These are phyloP conservation scores for grape (Vitis vinifera) DNA, from an alignment of 164 flowering plant genomes.

Conservation along the genomic window ASM3070453v1 NC_081812.1:18649501-18650000, in stretches of 20 bases:
- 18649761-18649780: not conserved
- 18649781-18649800: not conserved
- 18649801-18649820: constrained; percentile 4
- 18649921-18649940: too few species aligned
- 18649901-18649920: too few species aligned
- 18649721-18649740: constrained; percentile 20
- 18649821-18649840: too few species aligned
- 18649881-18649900: too few species aligned
- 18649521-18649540: too few species aligned
- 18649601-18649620: not conserved
- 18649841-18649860: too few species aligned
- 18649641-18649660: not conserved
- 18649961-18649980: too few species aligned
- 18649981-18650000: too few species aligned
- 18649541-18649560: not conserved
- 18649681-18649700: not conserved
- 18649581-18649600: not conserved
- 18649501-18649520: too few species aligned
- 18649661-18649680: not conserved
- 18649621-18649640: constrained; percentile 2
- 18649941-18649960: too few species aligned
- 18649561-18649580: not conserved
- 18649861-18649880: too few species aligned
- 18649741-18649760: constrained; percentile 5
- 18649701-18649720: not conserved